Evolutionary conservation across 1,284 basidiomycete species (phyloP).

Genomic region (Gomphus bonarii): DNA sequence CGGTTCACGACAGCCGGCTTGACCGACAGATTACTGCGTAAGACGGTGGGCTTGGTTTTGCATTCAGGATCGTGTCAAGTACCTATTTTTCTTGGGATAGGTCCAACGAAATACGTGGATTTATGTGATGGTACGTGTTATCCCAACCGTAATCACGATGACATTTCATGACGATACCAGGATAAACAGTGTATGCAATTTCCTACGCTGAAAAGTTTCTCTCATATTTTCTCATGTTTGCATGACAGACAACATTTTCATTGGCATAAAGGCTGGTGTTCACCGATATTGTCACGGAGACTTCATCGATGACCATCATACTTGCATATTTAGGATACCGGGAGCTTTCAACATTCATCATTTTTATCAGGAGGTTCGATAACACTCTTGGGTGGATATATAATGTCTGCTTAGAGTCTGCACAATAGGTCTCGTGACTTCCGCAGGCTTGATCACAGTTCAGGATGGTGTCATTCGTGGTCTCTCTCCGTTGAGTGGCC

Average conservation of each 20-base stretch:
- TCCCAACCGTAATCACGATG: background rate
- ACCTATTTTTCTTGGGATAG: background rate
- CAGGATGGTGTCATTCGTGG: slow-evolving; percentile 55
- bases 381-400: background rate
- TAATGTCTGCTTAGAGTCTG: background rate
- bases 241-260: slow-evolving; percentile 44
- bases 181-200: slow-evolving; percentile 1
- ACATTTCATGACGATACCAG: background rate
- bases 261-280: too few relatives aligned
- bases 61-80: background rate
- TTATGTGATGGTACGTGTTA: slow-evolving; percentile 45
- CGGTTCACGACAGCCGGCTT: slow-evolving; percentile 45
- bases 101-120: slow-evolving; percentile 58
- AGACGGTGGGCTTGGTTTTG: slow-evolving; percentile 28
- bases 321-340: slow-evolving; percentile 38
- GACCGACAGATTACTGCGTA: slow-evolving; percentile 46
- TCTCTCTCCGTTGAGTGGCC: slow-evolving; percentile 58
- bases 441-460: slow-evolving; percentile 59
- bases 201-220: background rate
- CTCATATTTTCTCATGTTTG: background rate
- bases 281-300: too few relatives aligned
- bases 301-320: background rate
- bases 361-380: slow-evolving; percentile 39
- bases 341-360: slow-evolving; percentile 63
- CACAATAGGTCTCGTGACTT: slow-evolving; percentile 38